Evolutionary conservation across 2,329 filamentous ascomycete species (phyloP).

Genomic region (Lizonia empirigonia): DNA sequence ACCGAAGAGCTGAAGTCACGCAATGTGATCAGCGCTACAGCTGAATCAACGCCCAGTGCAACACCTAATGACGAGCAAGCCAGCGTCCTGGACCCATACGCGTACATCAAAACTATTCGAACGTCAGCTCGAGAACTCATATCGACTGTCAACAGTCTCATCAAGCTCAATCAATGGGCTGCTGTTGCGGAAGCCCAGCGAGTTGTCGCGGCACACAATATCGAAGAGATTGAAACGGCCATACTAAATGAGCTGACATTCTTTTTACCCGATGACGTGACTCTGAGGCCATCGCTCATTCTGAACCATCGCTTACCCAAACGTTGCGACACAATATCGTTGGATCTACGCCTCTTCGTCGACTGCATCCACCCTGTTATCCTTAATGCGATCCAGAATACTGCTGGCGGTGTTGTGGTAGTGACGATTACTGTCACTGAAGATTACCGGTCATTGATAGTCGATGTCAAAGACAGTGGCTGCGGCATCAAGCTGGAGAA

Average conservation of each 20-base stretch:
- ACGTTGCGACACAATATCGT: conserved; percentile 39
- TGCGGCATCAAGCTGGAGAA: conserved; percentile 47
- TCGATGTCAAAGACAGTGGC: conserved; percentile 54
- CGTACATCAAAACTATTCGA: conserved; percentile 47
- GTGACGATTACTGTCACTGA: conserved; percentile 41
- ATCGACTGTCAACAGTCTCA: conserved; percentile 54
- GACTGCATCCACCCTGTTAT: conserved; percentile 52
- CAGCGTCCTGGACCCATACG: conserved; percentile 22
- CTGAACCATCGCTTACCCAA: conserved; percentile 41
- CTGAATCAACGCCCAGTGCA: conserved; percentile 15
- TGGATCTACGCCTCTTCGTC: conserved; percentile 50
- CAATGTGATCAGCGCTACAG: conserved; percentile 20
- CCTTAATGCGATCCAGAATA: conserved; percentile 52
- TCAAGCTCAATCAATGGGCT: conserved; percentile 52
- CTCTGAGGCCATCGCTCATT: conserved; percentile 38
- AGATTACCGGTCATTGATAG: conserved; percentile 39
- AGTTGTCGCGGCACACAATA: conserved; percentile 32
- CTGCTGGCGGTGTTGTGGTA: conserved; percentile 45
- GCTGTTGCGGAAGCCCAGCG: conserved; percentile 35
- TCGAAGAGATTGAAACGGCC: conserved; percentile 42
- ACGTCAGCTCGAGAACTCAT: conserved; percentile 52
- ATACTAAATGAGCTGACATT: conserved; percentile 38
- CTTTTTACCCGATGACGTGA: conserved; percentile 37
- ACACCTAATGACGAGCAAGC: conserved; percentile 24
- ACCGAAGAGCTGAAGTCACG: conserved; percentile 49